A percentile compares a stretch with the other conserved stretches of the same genome.
Evolutionary conservation across 2,329 filamentous ascomycete species (phyloP).

Genomic region (Ophiocordyceps australis): DNA sequence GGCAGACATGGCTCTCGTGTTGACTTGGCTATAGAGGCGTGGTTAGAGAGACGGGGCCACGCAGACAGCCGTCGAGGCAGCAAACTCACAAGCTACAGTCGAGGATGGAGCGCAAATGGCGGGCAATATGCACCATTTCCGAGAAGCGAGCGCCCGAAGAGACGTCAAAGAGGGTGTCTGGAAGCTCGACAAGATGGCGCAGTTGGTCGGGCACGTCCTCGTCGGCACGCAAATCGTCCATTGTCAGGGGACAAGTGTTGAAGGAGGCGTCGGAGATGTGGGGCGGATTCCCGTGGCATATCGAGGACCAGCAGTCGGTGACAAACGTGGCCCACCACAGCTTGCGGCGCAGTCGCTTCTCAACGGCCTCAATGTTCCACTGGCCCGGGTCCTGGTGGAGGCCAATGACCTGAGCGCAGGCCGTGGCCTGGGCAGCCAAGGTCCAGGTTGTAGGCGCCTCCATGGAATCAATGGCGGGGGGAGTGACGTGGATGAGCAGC

Average conservation of each 20-base stretch:
- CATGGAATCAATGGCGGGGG: conserved; percentile 24
- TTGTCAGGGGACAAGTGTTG: conserved; percentile 16
- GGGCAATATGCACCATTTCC: conserved; percentile 13
- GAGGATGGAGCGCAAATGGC: conserved; percentile 12
- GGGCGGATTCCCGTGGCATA: conserved; percentile 26
- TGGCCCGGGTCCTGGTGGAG: conserved; percentile 21
- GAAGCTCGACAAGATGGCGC: conserved; percentile 14
- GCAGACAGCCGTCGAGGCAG: neutral
- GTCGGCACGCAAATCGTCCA: conserved; percentile 23
- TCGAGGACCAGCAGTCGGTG: conserved; percentile 24
- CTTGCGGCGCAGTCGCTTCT: conserved; percentile 22
- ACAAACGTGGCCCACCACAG: conserved; percentile 26
- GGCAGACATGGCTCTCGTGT: conserved; percentile 4
- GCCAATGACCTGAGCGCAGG: conserved; percentile 25
- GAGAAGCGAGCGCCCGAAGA: conserved; percentile 18
- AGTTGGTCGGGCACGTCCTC: conserved; percentile 19
- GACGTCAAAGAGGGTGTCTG: conserved; percentile 12
- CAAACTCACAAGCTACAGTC: conserved; percentile 14
- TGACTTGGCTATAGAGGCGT: conserved; percentile 8
- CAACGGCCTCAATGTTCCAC: conserved; percentile 22
- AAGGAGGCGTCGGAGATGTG: conserved; percentile 21
- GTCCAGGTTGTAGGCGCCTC: conserved; percentile 26
- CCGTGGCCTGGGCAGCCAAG: conserved; percentile 21
- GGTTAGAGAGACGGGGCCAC: neutral
- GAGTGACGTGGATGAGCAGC: conserved; percentile 23